phyloP scores from a whole-genome alignment of 257 asterid genomes.

The Forsythia viridissima region DNA sequence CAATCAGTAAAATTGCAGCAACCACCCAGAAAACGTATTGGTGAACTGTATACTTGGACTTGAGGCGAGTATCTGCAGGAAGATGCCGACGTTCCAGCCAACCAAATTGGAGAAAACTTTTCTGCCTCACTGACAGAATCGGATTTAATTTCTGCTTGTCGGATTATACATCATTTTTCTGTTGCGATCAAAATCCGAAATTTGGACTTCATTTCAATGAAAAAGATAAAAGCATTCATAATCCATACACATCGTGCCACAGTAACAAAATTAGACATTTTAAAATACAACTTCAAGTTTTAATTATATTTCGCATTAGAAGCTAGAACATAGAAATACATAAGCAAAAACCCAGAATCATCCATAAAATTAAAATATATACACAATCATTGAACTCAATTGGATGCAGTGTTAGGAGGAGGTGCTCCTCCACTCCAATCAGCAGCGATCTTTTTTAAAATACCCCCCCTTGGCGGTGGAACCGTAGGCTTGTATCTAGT shows the following conservation, averaged over 20 bases:
- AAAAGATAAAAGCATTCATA: too few relatives aligned
- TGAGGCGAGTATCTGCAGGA: conserved; percentile 56
- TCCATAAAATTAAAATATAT: too few relatives aligned
- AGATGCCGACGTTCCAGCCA: conserved; percentile 59
- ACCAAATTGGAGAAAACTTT: conserved; percentile 67
- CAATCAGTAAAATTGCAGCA: conserved; percentile 53
- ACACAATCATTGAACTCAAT: neutral
- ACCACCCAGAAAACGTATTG: conserved; percentile 56
- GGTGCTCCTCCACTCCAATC: conserved; percentile 19
- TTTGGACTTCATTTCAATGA: too few relatives aligned
- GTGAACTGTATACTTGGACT: conserved; percentile 65
- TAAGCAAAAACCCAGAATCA: neutral
- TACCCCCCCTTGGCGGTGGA: conserved; percentile 29
- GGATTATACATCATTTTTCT: too few relatives aligned
- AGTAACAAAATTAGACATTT: too few relatives aligned
- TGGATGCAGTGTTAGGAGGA: neutral
- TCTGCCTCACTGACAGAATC: too few relatives aligned
- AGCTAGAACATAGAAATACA: too few relatives aligned
- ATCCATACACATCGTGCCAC: too few relatives aligned
- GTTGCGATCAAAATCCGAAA: too few relatives aligned
- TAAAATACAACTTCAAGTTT: too few relatives aligned
- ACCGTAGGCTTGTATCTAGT: neutral
- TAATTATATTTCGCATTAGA: too few relatives aligned
- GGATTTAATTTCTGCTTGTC: too few relatives aligned
- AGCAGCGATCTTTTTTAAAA: conserved; percentile 10